Base-by-base conservation (phyloP, 495 filamentous ascomycete genomes). In the Aspergillus wentii region DNA sequence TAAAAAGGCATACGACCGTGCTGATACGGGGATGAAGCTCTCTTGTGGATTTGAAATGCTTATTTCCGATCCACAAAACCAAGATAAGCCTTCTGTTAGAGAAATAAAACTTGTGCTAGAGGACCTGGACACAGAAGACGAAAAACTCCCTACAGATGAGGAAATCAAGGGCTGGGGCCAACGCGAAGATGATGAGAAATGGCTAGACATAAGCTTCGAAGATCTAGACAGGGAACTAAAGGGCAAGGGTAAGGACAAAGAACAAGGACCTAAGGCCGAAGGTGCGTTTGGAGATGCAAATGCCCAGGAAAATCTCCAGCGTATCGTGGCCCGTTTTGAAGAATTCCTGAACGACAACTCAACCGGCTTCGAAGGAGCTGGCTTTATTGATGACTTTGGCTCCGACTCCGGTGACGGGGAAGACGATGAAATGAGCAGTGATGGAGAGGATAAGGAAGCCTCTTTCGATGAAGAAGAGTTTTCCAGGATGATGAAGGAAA, bases 1-100 rank as follows among this genome's bases (percentile, higher is more conserved):
- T 17, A 45, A 42, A 1, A 57, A 57, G 39, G 62, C 56, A 31
- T 61, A 74, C 31, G 53, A 58, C 3, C 64, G 66, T n/a, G 53
- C 80, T 4, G 86, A 91, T 40, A 64, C 85, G 8, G 91, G 91
- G 5, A 90, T 94, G 81, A 98, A 96, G 61, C 54, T 95, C 13
- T 74, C 88, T 4, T 86, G 82, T 44, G 94, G 90, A 0, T 87
- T 95, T 49, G 92, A 97, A 65, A 92, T 97, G 78, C 73, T 97
- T 14, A 53, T 89, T 1, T 61, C 60, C 10, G 75, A 84, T 48
- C 69, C 79, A 9, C 72, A 82, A 33, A 75, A 80, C 35, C 73
- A 74, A 46, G 72, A 84, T 31, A 87, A 79, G 49, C 66, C 77
- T 5, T 48, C 66, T 1, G 81, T 84, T 3, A 68, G 85, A 25